Conservation (phyloP, 768 basidiomycete genomes). For the Boletales sp. region DNA sequence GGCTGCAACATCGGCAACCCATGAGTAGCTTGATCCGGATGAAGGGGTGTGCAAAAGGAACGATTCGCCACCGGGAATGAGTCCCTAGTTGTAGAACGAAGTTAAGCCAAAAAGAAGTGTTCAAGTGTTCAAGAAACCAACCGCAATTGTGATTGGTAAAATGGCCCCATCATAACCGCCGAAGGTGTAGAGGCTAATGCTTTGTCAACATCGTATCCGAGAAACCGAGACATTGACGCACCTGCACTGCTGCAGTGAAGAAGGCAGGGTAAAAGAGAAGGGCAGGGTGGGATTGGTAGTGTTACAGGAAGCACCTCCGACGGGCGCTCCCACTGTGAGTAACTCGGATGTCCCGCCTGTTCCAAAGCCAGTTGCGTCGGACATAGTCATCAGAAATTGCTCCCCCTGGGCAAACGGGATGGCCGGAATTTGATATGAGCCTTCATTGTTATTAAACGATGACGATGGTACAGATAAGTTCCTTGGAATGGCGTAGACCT, state of each 20-base stretch:
- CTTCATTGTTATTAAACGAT: conserved; percentile 52
- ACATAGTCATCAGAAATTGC: conserved; percentile 59
- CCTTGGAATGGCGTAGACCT: conserved; percentile 53
- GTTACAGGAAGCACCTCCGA: conserved; percentile 44
- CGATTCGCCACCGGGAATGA: conserved; percentile 59
- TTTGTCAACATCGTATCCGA: background rate
- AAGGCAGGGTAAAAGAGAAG: conserved; percentile 50
- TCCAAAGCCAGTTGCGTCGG: conserved; percentile 66
- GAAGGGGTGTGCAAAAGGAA: conserved; percentile 43
- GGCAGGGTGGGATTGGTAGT: conserved; percentile 40
- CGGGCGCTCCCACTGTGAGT: conserved; percentile 45
- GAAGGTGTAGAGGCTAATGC: conserved; percentile 44
- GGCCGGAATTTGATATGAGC: conserved; percentile 45
- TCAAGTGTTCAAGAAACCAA: conserved; percentile 25
- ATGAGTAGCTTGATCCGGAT: conserved; percentile 38
- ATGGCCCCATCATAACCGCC: conserved; percentile 41
- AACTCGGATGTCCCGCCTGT: conserved; percentile 57
- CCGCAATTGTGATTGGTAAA: conserved; percentile 54
- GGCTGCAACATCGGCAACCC: conserved; percentile 54
- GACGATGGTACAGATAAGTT: conserved; percentile 53
- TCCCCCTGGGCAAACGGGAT: conserved; percentile 39
- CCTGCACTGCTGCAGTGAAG: conserved; percentile 61
- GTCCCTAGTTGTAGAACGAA: conserved; percentile 36
- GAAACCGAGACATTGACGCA: conserved; percentile 22
- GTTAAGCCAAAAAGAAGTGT: background rate